Percentiles rank a stretch among this genome's conserved stretches.
Evolutionary conservation across 371 early-diverging fungal species (phyloP).

Genomic region (Apophysomyces variabilis): DNA sequence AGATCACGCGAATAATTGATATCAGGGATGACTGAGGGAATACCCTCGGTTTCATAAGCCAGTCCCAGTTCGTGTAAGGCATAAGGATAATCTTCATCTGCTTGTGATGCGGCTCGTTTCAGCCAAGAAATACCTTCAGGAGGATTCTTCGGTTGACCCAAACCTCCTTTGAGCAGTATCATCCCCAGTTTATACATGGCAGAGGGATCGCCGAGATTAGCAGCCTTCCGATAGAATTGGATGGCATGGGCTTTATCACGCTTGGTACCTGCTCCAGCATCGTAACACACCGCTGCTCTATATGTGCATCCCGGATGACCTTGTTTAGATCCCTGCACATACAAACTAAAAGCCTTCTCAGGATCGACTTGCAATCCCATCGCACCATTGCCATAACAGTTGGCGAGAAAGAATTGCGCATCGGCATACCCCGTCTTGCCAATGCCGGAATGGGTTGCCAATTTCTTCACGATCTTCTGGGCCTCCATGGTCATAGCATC

Average conservation of each 20-base stretch:
- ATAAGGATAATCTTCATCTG: constrained; percentile 90
- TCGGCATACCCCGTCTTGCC: constrained; percentile 81
- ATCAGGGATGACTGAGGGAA: constrained; percentile 82
- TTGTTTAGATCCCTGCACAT: constrained; percentile 91
- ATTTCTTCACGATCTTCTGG: constrained; percentile 77
- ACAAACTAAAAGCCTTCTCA: constrained; percentile 90
- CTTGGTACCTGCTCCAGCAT: constrained; percentile 92
- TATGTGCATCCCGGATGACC: constrained; percentile 93
- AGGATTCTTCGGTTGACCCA: constrained; percentile 71
- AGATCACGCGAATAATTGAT: constrained; percentile 87
- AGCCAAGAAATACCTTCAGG: constrained; percentile 92
- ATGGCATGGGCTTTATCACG: constrained; percentile 84
- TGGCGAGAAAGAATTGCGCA: constrained; percentile 91
- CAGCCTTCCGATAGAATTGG: constrained; percentile 93
- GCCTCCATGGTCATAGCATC: constrained; percentile 74
- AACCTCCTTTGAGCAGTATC: constrained; percentile 77
- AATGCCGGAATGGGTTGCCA: constrained; percentile 69
- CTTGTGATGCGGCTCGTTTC: constrained; percentile 87
- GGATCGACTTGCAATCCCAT: constrained; percentile 81
- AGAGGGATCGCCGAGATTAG: constrained; percentile 88
- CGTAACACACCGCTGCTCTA: constrained; percentile 95
- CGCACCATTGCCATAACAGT: constrained; percentile 78
- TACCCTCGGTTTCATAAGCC: constrained; percentile 83
- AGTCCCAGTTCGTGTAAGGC: constrained; percentile 92
- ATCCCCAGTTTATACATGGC: constrained; percentile 97